These are phyloP conservation scores for Vitis hybrid DNA, from an alignment of 177 flowering plant species.

Conservation along the genomic window DNA sequence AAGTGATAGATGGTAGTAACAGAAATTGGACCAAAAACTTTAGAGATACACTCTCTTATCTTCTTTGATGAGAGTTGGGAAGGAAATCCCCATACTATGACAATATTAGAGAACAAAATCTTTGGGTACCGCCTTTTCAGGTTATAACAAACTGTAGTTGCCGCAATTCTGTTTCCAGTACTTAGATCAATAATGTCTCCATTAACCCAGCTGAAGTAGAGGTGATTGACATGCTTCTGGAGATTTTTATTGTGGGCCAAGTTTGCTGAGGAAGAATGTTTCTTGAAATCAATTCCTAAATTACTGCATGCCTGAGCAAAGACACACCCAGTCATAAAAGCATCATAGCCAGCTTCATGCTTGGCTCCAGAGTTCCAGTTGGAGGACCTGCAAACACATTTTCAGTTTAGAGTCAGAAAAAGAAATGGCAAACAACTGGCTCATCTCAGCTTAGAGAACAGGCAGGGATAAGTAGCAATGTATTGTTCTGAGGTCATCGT, in stretches of 20 bases:
- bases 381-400: constrained; percentile 55
- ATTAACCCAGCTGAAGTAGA: constrained; percentile 73
- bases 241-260: constrained; percentile 50
- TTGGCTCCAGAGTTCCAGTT: constrained; percentile 88
- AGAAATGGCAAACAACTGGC: no score
- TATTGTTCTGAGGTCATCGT: no score
- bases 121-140: constrained; percentile 26
- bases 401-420: no score
- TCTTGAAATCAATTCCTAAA: constrained; percentile 62
- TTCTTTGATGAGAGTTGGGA: constrained; percentile 50
- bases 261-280: constrained; percentile 19
- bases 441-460: no score
- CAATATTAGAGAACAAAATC: constrained; percentile 49
- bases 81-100: constrained; percentile 78
- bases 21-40: constrained; percentile 62
- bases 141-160: constrained; percentile 17
- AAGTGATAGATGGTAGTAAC: constrained; percentile 57
- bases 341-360: constrained; percentile 99
- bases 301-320: constrained; percentile 81
- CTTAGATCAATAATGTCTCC: constrained; percentile 64
- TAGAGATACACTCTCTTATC: constrained; percentile 51
- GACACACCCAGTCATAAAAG: constrained; percentile 96
- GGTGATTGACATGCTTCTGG: constrained; percentile 61
- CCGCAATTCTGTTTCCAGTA: constrained; percentile 42
- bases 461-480: no score